phyloP scores from a whole-genome alignment of 495 filamentous ascomycete species.

The Penicillium subrubescens region DNA sequence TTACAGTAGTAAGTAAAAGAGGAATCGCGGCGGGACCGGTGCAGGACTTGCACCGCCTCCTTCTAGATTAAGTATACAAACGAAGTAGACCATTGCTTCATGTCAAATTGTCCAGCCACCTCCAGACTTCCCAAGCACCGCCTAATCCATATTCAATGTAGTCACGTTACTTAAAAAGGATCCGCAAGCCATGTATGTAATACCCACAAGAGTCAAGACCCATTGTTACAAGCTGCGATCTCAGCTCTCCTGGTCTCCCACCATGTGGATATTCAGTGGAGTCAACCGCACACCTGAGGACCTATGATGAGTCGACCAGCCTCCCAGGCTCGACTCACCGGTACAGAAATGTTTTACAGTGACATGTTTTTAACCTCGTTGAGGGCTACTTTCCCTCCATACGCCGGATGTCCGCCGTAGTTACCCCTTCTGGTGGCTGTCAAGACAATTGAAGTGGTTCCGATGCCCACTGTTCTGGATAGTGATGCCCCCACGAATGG shows the following conservation, averaged over 20 bases:
- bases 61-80: not conserved
- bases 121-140: slow-evolving; percentile 7
- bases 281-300: slow-evolving; percentile 5
- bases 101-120: slow-evolving; percentile 18
- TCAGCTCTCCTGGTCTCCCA: slow-evolving; percentile 19
- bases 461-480: slow-evolving; percentile 14
- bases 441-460: not conserved
- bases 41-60: not conserved
- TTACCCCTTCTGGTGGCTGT: not conserved
- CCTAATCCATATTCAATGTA: not conserved
- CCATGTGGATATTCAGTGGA: slow-evolving; percentile 24
- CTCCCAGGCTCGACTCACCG: slow-evolving; percentile 18
- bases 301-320: slow-evolving; percentile 21
- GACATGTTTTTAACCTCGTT: not conserved
- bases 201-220: not conserved
- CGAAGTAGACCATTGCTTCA: not conserved
- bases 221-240: slow-evolving; percentile 17
- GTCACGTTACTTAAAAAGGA: not conserved
- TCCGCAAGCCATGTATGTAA: slow-evolving; percentile 1
- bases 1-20: too few species aligned
- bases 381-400: not conserved
- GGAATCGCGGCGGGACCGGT: not conserved
- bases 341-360: slow-evolving; percentile 17
- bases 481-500: slow-evolving; percentile 2
- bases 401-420: not conserved